Base-by-base conservation (phyloP, 2,329 filamentous ascomycete genomes). In the Botrytis pseudocinerea region DNA sequence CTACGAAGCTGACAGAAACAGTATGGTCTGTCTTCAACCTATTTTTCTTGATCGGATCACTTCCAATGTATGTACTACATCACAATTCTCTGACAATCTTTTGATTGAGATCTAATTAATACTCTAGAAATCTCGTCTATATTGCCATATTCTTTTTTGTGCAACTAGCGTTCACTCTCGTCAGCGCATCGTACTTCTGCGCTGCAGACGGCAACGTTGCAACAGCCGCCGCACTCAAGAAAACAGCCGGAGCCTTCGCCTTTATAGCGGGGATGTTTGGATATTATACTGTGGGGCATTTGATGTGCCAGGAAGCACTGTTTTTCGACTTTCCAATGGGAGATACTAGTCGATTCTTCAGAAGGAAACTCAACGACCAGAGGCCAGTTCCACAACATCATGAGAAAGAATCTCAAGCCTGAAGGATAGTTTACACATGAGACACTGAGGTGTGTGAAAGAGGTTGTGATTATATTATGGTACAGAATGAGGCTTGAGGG, bases 111-210 rank as follows among this genome's bases (percentile, higher is more conserved):
- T 28, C 63, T 38, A 51, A 66, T 54, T 2, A 28, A 51, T 16
- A 4, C 8, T 20, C 4, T 12, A 69, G 51, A 64, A 86, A 86
- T 60, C 73, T 86, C 12, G 84, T 85, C 7, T 85, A 85, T 70
- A 84, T 85, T 65, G 79, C 78, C 2, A 85, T 86, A n/a, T 86
- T 85, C 77, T 81, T 84, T 72, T 83, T 84, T 2, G 83, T 86
- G 0, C 82, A 86, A 62, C 72, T 85, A 10, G 82, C 82, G 5
- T 86, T 86, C 73, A 78, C 83, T 7, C 78, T 83, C 4, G 80
- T 86, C 12, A 81, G 84, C 4, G 82, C 83, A 1, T 82, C 81
- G 28, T 86, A 86, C 76, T 86, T 86, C 74, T 82, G 84, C 0
- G 76, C 77, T 4, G 85, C 85, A 2, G 85, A 86, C 76, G 84